These are phyloP conservation scores for Mucor mucedo DNA, from an alignment of 371 early-diverging fungal species.

Conservation along the genomic window DNA sequence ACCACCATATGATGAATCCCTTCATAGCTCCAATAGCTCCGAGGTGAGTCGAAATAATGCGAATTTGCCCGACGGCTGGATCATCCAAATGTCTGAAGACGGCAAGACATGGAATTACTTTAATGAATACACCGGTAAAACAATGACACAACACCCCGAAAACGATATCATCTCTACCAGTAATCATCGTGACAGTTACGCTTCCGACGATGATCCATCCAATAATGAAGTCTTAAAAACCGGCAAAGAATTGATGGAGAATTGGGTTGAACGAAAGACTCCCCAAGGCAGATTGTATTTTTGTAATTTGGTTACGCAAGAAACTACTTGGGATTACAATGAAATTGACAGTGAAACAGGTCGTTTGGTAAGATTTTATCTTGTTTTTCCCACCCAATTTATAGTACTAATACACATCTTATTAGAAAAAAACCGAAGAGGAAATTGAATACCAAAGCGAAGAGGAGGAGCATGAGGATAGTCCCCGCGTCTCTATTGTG, in stretches of 20 bases:
- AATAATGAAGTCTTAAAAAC: not conserved
- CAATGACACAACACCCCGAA: constrained; percentile 38
- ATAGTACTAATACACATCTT: not conserved
- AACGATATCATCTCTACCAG: no score
- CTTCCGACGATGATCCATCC: not conserved
- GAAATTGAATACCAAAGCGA: not conserved
- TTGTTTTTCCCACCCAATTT: not conserved
- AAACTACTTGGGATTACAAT: constrained; percentile 71
- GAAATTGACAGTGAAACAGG: constrained; percentile 52
- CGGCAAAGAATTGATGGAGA: constrained; percentile 27
- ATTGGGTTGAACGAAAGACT: constrained; percentile 66
- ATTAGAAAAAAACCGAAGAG: constrained; percentile 14
- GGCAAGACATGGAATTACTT: constrained; percentile 43
- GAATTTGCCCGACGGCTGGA: constrained; percentile 50
- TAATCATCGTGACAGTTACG: constrained; percentile 8
- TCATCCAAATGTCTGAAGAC: constrained; percentile 44
- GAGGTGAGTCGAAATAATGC: constrained; percentile 20
- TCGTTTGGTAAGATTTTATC: constrained; percentile 32
- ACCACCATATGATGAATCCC: not conserved
- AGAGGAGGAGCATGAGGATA: constrained; percentile 11
- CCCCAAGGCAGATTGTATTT: constrained; percentile 75
- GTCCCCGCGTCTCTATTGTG: not conserved
- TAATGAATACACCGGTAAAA: constrained; percentile 41
- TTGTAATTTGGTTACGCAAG: constrained; percentile 81
- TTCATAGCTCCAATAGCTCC: constrained; percentile 11